Base-by-base conservation (phyloP, 1,284 basidiomycete genomes). In the Trametes polyzona region DNA sequence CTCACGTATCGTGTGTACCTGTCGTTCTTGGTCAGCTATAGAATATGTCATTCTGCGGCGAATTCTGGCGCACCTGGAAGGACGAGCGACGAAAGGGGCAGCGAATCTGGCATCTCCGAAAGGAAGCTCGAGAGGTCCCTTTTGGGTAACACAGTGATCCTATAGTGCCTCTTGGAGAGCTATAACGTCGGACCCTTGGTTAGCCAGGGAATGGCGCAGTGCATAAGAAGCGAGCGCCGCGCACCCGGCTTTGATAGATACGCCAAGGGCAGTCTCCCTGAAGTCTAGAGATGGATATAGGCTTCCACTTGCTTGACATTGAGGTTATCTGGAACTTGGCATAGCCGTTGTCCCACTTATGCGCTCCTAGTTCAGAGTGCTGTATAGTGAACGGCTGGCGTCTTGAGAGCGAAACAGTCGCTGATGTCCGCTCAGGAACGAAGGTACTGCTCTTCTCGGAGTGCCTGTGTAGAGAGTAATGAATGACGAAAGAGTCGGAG, bases 1-100 rank as follows among this genome's bases (percentile, higher is more conserved):
- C 83, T 56, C 71, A 88, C 80, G 86, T 84, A 69, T 92, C 86
- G 67, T 90, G 89, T 6, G 87, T 92, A 29, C 87, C 86, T 85
- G 55, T 24, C 11, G 29, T 40, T 8, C 12, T 41, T 14, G 16
- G 11, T 41, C 17, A 51, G 40, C n/a, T n/a, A n/a, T n/a, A n/a
- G n/a, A n/a, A n/a, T n/a, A n/a, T n/a, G n/a, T n/a, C n/a, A n/a
- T n/a, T n/a, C n/a, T n/a, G n/a, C n/a, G n/a, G n/a, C n/a, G n/a
- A 11, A 21, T 16, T 9, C 7, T 11, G 16, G 32, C 32, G 12
- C 12, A 79, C 92, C 92, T 52, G 92, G 91, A 23, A 96, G 78
- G 52, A 84, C 74, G 12, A 95, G 65, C 17, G 87, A 87, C 10
- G 90, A 90, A 21, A 96, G 71, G 7, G 84, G 78, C 1, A 82